Evolutionary conservation across 805 yeast genomes (phyloP).

Genomic region (Isabelozyma gotoi): DNA sequence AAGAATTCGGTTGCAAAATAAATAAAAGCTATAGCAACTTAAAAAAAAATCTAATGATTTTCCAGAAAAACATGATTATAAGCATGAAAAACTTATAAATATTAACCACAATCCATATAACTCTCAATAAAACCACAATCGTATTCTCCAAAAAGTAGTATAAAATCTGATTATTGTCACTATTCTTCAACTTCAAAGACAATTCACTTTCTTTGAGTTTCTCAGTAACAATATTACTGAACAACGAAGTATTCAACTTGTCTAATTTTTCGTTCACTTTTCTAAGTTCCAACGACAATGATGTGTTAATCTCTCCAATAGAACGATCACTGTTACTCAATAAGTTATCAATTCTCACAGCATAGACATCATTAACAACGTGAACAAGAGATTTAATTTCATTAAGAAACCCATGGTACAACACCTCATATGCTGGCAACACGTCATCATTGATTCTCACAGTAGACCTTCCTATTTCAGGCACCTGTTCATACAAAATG

Average conservation of each 20-base stretch:
- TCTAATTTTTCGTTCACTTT: slow-evolving; percentile 51
- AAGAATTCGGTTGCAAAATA: slow-evolving; percentile 3
- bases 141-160: slow-evolving; percentile 51
- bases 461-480: slow-evolving; percentile 12
- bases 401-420: slow-evolving; percentile 30
- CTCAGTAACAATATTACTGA: slow-evolving; percentile 19
- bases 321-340: slow-evolving; percentile 65
- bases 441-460: slow-evolving; percentile 27
- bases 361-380: slow-evolving; percentile 42
- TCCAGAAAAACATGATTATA: slow-evolving; percentile 20
- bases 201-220: slow-evolving; percentile 10
- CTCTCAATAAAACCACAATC: slow-evolving; percentile 51
- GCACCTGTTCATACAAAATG: slow-evolving; percentile 16
- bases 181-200: slow-evolving; percentile 24
- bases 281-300: slow-evolving; percentile 61
- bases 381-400: slow-evolving; percentile 37
- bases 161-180: slow-evolving; percentile 32
- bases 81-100: slow-evolving; percentile 36
- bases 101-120: slow-evolving; percentile 58
- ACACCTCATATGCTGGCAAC: slow-evolving; percentile 32
- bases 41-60: slow-evolving; percentile 11
- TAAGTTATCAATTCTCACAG: slow-evolving; percentile 58
- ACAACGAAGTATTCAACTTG: slow-evolving; percentile 35
- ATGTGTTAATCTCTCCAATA: slow-evolving; percentile 72
- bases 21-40: slow-evolving; percentile 1